Evolutionary conservation across 2,329 filamentous ascomycete species (phyloP), one percentile per base, ranked within the genome.

Genomic region (Penicillium sp.): DNA sequence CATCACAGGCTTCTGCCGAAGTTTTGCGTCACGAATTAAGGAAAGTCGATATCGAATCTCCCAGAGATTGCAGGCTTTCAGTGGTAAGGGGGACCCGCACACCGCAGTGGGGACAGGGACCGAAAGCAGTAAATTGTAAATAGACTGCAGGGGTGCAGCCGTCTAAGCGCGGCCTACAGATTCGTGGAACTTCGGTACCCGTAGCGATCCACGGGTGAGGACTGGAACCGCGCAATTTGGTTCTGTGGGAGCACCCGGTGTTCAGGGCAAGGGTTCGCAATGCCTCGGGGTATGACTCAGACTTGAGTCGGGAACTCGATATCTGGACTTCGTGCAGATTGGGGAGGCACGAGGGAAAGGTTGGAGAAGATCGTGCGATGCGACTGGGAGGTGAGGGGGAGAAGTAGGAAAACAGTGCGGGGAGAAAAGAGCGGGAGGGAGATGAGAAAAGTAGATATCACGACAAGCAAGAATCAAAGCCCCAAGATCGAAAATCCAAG

Each of bases 51-150:
- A 13, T 29, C 31, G 33, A 31, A 38, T n/a, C 35, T 39, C 12
- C 32, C 27, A 8, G 23, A 7, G 24, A 10, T 29, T 15, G 29
- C 23, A 40, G 29, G 10, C 25, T 29, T 33, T 54, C 31, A 35
- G 41, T 45, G 44, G 54, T 54, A 55, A 57, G 54, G 57, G 53
- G 53, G 55, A 39, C 42, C 45, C 46, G 35, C 46, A 40, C 33
- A 37, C 33, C 31, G 54, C 52, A 50, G 56, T 55, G 56, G 55
- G 52, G 53, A 46, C 3, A 42, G 38, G 39, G 42, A 50, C 62
- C 65, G 49, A 62, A 65, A 66, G 57, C 44, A 64, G 66, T 61
- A 63, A 66, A 58, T 63, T 62, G 64, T 66, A 64, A 68, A 69
- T 61, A 67, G 53, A 46, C 52, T 53, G 52, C 38, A 53, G 52